phyloP scores from a whole-genome alignment of 305 asterid genomes.

The Coffea humblotiana region DNA sequence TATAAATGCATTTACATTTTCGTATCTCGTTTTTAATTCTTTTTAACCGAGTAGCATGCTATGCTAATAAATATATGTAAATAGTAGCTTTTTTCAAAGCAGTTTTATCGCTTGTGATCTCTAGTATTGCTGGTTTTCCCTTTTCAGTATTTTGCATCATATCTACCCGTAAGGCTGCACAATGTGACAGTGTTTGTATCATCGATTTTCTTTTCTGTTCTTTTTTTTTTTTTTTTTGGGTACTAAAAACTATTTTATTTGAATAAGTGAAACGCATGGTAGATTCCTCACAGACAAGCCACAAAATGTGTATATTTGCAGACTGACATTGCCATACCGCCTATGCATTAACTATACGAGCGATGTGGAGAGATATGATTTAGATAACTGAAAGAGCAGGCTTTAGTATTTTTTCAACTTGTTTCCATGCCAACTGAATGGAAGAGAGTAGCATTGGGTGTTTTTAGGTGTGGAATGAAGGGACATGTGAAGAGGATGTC shows the following conservation, averaged over 20 bases:
- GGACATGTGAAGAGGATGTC: background rate
- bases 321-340: background rate
- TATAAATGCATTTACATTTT: background rate
- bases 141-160: background rate
- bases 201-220: no score
- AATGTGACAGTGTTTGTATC: background rate
- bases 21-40: background rate
- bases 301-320: background rate
- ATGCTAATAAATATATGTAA: background rate
- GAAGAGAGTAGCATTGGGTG: background rate
- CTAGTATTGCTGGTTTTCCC: background rate
- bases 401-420: background rate
- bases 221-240: no score
- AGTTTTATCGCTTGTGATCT: background rate
- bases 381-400: background rate
- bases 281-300: no score
- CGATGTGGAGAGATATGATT: background rate
- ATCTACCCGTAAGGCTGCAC: background rate
- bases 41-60: background rate
- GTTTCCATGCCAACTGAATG: background rate
- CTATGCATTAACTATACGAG: background rate
- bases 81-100: background rate
- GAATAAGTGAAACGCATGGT: no score
- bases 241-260: no score
- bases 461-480: background rate